phyloP scores from a whole-genome alignment of 768 basidiomycete species.

The Scleroderma bovista region DNA sequence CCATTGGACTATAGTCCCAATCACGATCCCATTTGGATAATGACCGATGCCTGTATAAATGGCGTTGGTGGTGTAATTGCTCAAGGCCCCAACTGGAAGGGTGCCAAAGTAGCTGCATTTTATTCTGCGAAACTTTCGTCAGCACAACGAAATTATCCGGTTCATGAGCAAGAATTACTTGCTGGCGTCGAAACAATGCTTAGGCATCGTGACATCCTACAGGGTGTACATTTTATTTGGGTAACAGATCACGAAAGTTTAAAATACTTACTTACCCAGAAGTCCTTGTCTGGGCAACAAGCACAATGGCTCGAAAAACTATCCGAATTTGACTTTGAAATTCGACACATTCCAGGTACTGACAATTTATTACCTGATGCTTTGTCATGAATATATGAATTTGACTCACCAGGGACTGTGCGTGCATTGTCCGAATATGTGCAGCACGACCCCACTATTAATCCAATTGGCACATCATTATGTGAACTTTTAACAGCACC shows the following conservation, averaged over 20 bases:
- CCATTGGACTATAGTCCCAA: conserved; percentile 24
- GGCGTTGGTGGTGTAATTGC: conserved; percentile 26
- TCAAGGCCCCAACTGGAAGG: conserved; percentile 22
- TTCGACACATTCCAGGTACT: conserved; percentile 24
- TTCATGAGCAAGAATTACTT: conserved; percentile 36
- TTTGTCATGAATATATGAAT: not conserved
- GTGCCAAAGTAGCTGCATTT: conserved; percentile 24
- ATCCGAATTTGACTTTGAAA: conserved; percentile 8
- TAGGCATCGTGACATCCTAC: conserved; percentile 22
- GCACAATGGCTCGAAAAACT: conserved; percentile 32
- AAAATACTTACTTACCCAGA: conserved; percentile 26
- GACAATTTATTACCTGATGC: conserved; percentile 30
- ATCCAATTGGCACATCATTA: too few relatives aligned
- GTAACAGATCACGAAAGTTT: conserved; percentile 26
- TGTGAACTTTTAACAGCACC: too few relatives aligned
- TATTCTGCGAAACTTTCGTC: conserved; percentile 20
- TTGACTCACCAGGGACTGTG: too few relatives aligned
- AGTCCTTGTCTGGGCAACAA: conserved; percentile 30
- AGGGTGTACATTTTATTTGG: conserved; percentile 25
- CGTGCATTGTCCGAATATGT: too few relatives aligned
- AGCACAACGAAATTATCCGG: conserved; percentile 34
- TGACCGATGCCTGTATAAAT: conserved; percentile 28
- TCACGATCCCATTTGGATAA: conserved; percentile 19
- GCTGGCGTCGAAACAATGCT: conserved; percentile 32
- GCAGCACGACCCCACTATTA: too few relatives aligned